Conservation (phyloP, 2,329 filamentous ascomycete species). For the Fusarium abutilonis region DNA sequence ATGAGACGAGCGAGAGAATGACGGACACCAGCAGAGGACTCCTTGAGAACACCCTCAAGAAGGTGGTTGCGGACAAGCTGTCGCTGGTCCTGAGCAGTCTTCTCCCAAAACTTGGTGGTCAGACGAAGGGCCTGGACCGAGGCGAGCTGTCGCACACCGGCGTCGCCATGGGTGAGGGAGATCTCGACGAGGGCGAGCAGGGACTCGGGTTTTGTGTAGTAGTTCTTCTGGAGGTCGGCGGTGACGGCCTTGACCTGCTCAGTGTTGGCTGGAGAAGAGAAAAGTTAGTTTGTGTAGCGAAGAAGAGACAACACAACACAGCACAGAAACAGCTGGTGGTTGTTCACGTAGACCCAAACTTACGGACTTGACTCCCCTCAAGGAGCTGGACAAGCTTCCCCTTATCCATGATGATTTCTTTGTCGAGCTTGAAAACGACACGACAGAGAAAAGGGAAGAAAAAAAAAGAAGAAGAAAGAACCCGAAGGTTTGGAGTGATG, state of each 20-base stretch:
- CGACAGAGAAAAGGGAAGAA: conserved; percentile 31
- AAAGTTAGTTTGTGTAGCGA: conserved; percentile 23
- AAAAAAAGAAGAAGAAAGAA: conserved; percentile 26
- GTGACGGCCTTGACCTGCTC: conserved; percentile 90
- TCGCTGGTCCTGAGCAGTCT: conserved; percentile 79
- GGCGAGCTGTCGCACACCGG: conserved; percentile 84
- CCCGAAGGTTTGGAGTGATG: conserved; percentile 34
- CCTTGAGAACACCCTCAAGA: conserved; percentile 83
- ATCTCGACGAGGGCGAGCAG: conserved; percentile 89
- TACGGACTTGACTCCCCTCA: conserved; percentile 87
- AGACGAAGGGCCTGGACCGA: conserved; percentile 89
- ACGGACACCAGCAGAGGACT: conserved; percentile 78
- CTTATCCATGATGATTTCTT: conserved; percentile 54
- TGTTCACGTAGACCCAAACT: conserved; percentile 52
- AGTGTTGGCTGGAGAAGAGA: conserved; percentile 75
- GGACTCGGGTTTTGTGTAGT: conserved; percentile 86
- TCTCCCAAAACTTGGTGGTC: conserved; percentile 85
- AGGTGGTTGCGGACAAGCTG: conserved; percentile 82
- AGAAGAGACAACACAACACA: background rate
- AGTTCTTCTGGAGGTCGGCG: conserved; percentile 89
- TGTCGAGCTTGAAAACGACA: conserved; percentile 36
- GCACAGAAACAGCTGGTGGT: no score
- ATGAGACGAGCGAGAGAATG: conserved; percentile 91
- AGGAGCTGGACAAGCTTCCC: conserved; percentile 87
- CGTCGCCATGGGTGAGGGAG: conserved; percentile 78